These are phyloP conservation scores for Astrocystis sublimbata DNA, from an alignment of 495 filamentous ascomycete species.

Conservation along the genomic window DNA sequence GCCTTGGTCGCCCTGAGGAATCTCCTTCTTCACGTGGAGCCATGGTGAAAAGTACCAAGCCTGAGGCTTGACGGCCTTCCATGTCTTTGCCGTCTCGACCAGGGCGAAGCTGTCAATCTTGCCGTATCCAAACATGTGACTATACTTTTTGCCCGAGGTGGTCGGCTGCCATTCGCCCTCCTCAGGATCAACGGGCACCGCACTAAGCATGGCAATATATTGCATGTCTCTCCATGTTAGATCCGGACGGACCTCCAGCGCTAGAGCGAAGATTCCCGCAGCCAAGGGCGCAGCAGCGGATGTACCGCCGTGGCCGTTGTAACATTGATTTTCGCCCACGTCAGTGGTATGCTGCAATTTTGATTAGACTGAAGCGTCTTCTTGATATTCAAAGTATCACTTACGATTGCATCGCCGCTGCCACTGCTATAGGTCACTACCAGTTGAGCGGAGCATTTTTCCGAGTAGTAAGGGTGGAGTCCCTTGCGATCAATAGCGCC, in stretches of 20 bases:
- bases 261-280: constrained; percentile 91
- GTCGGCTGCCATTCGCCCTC: constrained; percentile 76
- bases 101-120: constrained; percentile 87
- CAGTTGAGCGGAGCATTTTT: constrained; percentile 91
- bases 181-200: constrained; percentile 74
- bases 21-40: constrained; percentile 80
- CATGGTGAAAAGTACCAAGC: constrained; percentile 93
- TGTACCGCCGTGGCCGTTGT: constrained; percentile 82
- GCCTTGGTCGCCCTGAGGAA: constrained; percentile 84
- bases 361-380: constrained; percentile 19
- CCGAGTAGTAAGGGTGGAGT: constrained; percentile 86
- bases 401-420: constrained; percentile 74
- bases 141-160: constrained; percentile 78
- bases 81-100: constrained; percentile 82
- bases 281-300: constrained; percentile 93
- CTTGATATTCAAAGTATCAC: constrained; percentile 17
- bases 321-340: constrained; percentile 81
- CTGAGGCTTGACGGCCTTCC: constrained; percentile 92
- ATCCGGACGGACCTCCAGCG: constrained; percentile 79
- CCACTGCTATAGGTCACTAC: constrained; percentile 97
- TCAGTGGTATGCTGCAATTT: constrained; percentile 80
- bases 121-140: constrained; percentile 92
- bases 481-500: constrained; percentile 89
- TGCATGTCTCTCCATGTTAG: constrained; percentile 94
- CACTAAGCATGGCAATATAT: constrained; percentile 82